Evolutionary conservation across 371 early-diverging fungal species (phyloP), one percentile per base, ranked within the genome.

Genomic region (Chytridium lagenaria): DNA sequence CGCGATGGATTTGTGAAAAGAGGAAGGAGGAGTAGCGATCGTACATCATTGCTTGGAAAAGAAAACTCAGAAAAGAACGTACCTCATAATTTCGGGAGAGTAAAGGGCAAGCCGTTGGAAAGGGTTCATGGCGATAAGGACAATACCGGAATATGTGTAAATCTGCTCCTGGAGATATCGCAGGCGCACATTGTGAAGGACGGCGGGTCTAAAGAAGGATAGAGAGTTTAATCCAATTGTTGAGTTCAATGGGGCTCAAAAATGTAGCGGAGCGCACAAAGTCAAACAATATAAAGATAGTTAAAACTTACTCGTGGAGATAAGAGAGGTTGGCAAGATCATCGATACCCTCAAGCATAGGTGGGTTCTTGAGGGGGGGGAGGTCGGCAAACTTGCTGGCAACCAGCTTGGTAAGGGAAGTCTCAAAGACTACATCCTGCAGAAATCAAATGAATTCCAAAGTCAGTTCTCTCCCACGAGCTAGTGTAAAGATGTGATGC

Each of bases 91-190:
- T 67, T 96, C 94, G 36, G 90, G 90, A 37, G 90, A 88, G 81
- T 98, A 97, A 36, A 97, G 82, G n/a, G 90, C 83, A 40, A 98
- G 89, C 33, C 92, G 86, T 50, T 89, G 91, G 83, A 97, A 99
- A 1, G 99, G 99, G 84, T 99, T 99, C 72, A 95, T 89, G 39
- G 98, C 97, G 63, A 98, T 93, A 74, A 99, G 84, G 65, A 99
- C 97, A 68, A 98, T 94, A 65, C 99, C 99, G 36, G 98, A 97
- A 77, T 96, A 98, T 26, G 99, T 98, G 82, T 99, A 99, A 69
- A 98, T 96, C 81, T 91, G 92, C 75, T 92, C 91, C 78, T 94
- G 93, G 16, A 85, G 82, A 76, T 96, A 98, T 59, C 97, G 90
- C 2, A 93, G 88, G 49, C 86, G 85, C 74, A 97, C 92, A 75